Base-by-base conservation (phyloP, 441 rosid species). In the Populus trichocarpa region DNA sequence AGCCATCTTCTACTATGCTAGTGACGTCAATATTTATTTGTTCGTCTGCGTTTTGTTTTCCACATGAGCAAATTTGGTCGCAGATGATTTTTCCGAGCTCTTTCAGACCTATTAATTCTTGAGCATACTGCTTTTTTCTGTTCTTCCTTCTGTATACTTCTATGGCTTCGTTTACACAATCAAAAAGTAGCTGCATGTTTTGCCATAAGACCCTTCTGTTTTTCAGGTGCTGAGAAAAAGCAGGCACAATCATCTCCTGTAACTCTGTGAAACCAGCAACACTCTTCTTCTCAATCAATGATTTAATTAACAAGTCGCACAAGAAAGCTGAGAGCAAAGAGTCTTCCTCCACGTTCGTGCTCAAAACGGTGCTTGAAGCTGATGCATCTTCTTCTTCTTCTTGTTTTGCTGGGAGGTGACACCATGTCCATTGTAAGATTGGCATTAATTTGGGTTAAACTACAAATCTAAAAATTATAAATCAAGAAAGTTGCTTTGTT, bases 61-160 rank as follows among this genome's bases (percentile, higher is more conserved):
- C 78, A 76, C 77, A 42, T 18, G 83, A 73, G 61, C 38, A 57
- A 13, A 61, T 72, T 68, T 83, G 69, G 59, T 65, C 61, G 25
- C 28, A 50, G 65, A 72, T 76, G 65, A 69, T 76, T 61, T 73
- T 87, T 72, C 69, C 84, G 28, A 71, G 72, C 61, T 76, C 80
- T 64, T 78, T 50, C 18, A 50, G 64, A 64, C 69, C 65, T 40
- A 73, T 53, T 35, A 80, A 40, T 70, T 71, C 74, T 33, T 78
- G 69, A 80, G 38, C 20, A 71, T 75, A 14, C 33, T 72, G 74
- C n/a, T 53, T 33, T 22, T 42, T 70, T 20, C 33, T 40, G 16
- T n/a, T 81, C 46, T 75, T 50, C 14, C 20, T 63, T 20, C 30
- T 63, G 25, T 69, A 63, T 11, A 26, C 68, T 46, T 68, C 30